Percentiles rank a stretch among this genome's conserved stretches.
Evolutionary conservation across 306 rosid genomes (phyloP).

Genomic region (Canavalia gladiata): DNA sequence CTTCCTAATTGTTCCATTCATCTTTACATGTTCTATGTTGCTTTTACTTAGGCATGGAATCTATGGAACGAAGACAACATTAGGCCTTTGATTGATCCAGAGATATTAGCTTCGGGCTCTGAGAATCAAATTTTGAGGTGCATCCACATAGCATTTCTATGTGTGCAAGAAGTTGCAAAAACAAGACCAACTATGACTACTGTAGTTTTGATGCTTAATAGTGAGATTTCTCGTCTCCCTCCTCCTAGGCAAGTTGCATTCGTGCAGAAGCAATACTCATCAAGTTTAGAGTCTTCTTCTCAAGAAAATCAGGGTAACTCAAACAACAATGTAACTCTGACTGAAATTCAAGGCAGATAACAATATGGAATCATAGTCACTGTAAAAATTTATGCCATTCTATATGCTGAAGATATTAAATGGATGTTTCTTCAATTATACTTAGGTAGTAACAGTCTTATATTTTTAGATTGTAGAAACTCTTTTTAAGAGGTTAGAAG

Average conservation of each 20-base stretch:
- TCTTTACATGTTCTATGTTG: background rate
- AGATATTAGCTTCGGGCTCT: slow-evolving; percentile 36
- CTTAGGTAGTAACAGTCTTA: background rate
- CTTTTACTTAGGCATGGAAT: slow-evolving; percentile 53
- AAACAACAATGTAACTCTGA: slow-evolving; percentile 46
- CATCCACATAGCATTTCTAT: slow-evolving; percentile 54
- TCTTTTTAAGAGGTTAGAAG: background rate
- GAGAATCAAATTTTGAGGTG: slow-evolving; percentile 52
- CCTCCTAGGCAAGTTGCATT: slow-evolving; percentile 54
- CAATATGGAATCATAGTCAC: background rate
- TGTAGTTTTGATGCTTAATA: slow-evolving; percentile 49
- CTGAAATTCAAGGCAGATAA: slow-evolving; percentile 50
- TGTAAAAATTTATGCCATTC: background rate
- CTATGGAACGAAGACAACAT: slow-evolving; percentile 52
- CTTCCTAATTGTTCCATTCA: background rate
- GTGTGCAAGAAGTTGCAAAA: slow-evolving; percentile 58
- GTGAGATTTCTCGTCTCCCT: slow-evolving; percentile 57
- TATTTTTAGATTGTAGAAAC: background rate
- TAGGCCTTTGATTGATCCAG: slow-evolving; percentile 40
- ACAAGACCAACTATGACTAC: slow-evolving; percentile 51
- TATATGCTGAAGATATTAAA: slow-evolving; percentile 12
- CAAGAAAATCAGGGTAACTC: slow-evolving; percentile 42
- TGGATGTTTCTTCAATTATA: background rate
- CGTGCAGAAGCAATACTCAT: slow-evolving; percentile 43
- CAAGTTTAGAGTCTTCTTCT: slow-evolving; percentile 42